Percentiles rank a stretch among this genome's conserved stretches.
These are phyloP conservation scores for Harringtonia aguacate DNA, from an alignment of 2,329 filamentous ascomycete species.

Conservation along the genomic window DNA sequence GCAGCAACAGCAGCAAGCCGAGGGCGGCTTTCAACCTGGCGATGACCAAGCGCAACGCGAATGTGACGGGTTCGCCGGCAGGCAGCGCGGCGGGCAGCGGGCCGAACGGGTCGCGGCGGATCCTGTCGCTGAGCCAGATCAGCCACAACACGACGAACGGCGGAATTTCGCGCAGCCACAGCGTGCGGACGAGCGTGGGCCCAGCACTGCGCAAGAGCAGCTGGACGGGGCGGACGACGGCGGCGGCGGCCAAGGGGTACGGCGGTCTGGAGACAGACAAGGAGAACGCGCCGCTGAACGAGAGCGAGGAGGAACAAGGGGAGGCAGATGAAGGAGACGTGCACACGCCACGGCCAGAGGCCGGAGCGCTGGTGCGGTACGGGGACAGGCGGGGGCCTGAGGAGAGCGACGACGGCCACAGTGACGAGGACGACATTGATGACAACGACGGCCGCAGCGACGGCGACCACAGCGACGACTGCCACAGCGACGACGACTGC, in stretches of 20 bases:
- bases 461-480: no score
- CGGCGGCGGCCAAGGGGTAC: conserved; percentile 30
- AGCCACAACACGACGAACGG: conserved; percentile 58
- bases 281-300: conserved; percentile 33
- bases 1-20: conserved; percentile 14
- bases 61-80: conserved; percentile 31
- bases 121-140: conserved; percentile 85
- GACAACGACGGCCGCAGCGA: conserved; percentile 1
- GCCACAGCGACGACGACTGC: no score
- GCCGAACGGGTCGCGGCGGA: conserved; percentile 53
- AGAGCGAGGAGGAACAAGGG: conserved; percentile 49
- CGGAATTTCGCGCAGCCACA: conserved; percentile 67
- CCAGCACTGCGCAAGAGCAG: conserved; percentile 53
- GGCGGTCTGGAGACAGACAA: conserved; percentile 40
- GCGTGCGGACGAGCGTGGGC: conserved; percentile 52
- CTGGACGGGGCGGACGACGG: conserved; percentile 44
- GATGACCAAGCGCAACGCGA: conserved; percentile 38
- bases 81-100: conserved; percentile 9
- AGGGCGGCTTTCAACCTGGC: conserved; percentile 39
- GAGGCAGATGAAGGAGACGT: conserved; percentile 18
- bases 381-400: neutral
- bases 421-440: conserved; percentile 1
- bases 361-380: conserved; percentile 22
- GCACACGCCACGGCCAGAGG: conserved; percentile 6
- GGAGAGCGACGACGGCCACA: neutral